Evolutionary conservation across 2,329 filamentous ascomycete genomes (phyloP).

Genomic region (Epichloe festucae): DNA sequence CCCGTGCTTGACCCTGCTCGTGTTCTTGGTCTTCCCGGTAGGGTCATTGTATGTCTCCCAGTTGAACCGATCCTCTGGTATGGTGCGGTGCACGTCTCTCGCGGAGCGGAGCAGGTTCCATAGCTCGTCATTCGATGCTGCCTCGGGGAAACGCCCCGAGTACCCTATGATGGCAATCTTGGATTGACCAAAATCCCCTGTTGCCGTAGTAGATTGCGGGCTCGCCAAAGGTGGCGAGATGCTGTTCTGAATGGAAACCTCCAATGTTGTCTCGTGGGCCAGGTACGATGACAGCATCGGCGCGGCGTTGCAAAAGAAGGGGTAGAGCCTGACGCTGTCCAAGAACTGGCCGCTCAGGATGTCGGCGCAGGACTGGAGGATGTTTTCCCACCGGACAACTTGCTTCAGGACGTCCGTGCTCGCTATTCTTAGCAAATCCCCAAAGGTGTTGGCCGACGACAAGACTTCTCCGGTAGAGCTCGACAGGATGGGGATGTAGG

Average conservation of each 20-base stretch:
- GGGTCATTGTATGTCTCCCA: conserved; percentile 52
- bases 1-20: conserved; percentile 53
- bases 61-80: conserved; percentile 52
- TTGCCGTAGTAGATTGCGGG: too few relatives aligned
- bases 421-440: too few relatives aligned
- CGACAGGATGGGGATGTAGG: too few relatives aligned
- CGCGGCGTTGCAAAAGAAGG: not conserved
- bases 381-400: too few relatives aligned
- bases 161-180: conserved; percentile 60
- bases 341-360: not conserved
- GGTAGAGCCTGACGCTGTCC: not conserved
- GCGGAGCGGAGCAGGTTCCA: conserved; percentile 47
- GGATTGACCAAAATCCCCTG: not conserved
- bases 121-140: conserved; percentile 21
- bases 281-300: not conserved
- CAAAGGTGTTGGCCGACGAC: too few relatives aligned
- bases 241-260: too few relatives aligned
- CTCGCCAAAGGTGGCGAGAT: too few relatives aligned
- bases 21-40: conserved; percentile 52
- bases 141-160: conserved; percentile 27
- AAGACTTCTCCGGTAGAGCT: too few relatives aligned
- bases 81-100: conserved; percentile 49
- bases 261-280: too few relatives aligned
- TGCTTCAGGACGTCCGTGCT: too few relatives aligned
- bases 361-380: too few relatives aligned